Evolutionary conservation across 176 grass and related monocot species (phyloP), one percentile per base, ranked within the genome.

Genomic region (Raddia guianensis): DNA sequence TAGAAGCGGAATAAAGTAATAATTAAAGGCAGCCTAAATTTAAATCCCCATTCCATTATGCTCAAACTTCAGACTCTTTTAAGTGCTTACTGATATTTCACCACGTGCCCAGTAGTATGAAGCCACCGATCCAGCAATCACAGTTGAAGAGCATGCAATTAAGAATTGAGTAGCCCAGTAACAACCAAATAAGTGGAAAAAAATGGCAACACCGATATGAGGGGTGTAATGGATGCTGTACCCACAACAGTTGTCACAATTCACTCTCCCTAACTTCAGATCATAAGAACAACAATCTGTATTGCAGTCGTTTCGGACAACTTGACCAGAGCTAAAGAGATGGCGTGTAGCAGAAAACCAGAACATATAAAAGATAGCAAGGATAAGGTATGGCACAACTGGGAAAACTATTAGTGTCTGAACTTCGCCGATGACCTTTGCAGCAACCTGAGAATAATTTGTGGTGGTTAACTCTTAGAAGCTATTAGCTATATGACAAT

Each of bases 101-200:
- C 90, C 93, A 78, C 72, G 84, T 0, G 92, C 87, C 96, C 96
- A 99, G 72, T 95, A 99, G 84, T 99, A 99, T 0, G 92, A 95
- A 78, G 92, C 96, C 68, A 99, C 96, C 14, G 96, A 95, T 80
- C 96, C 96, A 11, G 96, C 90, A 72, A 99, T 84, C 48, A 95
- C 84, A 43, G 96, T 99, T 46, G 92, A 91, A 63, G 92, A 99
- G 76, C 90, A 93, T 3, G 92, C 96, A 49, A 99, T 81, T 42
- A 99, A 86, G 79, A 99, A 99, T 27, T 99, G 92, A 34, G 96
- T 99, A 1, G 92, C 92, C 96, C 96, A 99, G 50, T 95, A 99
- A 62, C 88, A 94, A 19, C 96, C 96, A 72, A 99, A 89, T 33
- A 99, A 84, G 85, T 99, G 96, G 72, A 99, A 99, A 20, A 99